Evolutionary conservation across 108 stramenopile species (phyloP), one percentile per base, ranked within the genome.

Genomic region (Nitzschia sp.): DNA sequence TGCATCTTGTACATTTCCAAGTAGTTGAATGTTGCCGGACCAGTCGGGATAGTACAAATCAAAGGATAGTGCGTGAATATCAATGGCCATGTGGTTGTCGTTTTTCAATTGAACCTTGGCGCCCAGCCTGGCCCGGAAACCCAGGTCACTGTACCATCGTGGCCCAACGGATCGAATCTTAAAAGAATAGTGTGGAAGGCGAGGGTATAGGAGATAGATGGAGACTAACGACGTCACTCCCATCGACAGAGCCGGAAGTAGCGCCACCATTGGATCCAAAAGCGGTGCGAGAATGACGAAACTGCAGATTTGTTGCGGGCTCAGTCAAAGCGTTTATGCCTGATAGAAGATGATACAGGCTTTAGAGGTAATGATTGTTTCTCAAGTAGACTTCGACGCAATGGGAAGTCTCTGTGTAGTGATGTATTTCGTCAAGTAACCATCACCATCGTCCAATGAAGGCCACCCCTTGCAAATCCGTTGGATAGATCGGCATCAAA

Each of bases 31-130:
- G 30, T 21, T 59, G 0, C 71, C 71, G 0, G 29, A 64, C 58
- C 54, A 59, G 51, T 77, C 68, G 25, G 74, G 56, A 45, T 77
- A 77, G 42, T 72, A 82, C 51, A 82, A 1, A 62, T 82, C 76
- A 63, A 76, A 77, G 3, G 76, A 28, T 26, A 82, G 46, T 19
- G 75, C 66, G 35, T 82, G 42, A 31, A 82, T 59, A 46, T 77
- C 72, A 23, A 77, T 69, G 21, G 58, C 53, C 8, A 82, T 58
- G 36, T 59, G 71, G 56, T 82, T 82, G 31, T 59, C 71, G 54
- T 82, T 82, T 65, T 63, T 49, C 46, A 82, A 26, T 18, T 32
- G 19, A 9, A 82, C 55, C 15, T 64, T 24, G 1, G 74, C 66
- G 8, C 38, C 38, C 38, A 75, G 21, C 24, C 33, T 31, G 19